These are phyloP conservation scores for Fusarium sp. DNA, from an alignment of 2,329 filamentous ascomycete species.

Conservation along the genomic window DNA sequence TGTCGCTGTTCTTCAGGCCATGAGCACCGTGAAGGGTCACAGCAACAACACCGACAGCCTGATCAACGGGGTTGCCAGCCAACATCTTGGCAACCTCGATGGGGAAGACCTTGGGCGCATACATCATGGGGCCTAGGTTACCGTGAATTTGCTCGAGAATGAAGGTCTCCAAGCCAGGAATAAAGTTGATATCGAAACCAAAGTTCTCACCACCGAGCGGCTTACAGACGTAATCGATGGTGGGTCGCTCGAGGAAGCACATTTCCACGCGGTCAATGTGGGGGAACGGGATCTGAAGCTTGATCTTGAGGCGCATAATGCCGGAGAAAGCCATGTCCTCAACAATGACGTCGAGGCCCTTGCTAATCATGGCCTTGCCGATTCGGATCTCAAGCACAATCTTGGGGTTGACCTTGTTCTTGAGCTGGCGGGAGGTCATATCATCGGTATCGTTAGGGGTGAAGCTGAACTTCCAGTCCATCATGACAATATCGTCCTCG, in stretches of 20 bases:
- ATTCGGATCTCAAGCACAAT: conserved; percentile 94
- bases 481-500: conserved; percentile 94
- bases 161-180: conserved; percentile 92
- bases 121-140: conserved; percentile 97
- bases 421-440: conserved; percentile 89
- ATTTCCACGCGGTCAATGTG: conserved; percentile 96
- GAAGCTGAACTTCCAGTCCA: conserved; percentile 99
- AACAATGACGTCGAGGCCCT: conserved; percentile 96
- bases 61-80: conserved; percentile 91
- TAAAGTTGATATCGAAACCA: conserved; percentile 99
- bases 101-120: conserved; percentile 95
- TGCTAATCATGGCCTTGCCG: conserved; percentile 96
- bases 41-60: conserved; percentile 93
- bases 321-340: conserved; percentile 98
- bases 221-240: conserved; percentile 97
- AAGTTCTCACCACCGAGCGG: conserved; percentile 94
- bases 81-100: conserved; percentile 99
- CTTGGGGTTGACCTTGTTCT: conserved; percentile 97
- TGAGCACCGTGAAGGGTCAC: conserved; percentile 91
- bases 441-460: conserved; percentile 94
- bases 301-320: conserved; percentile 96
- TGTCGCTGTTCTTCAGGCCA: conserved; percentile 94
- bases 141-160: conserved; percentile 97
- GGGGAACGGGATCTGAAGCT: conserved; percentile 95
- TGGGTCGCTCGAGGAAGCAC: conserved; percentile 90